These are phyloP conservation scores for Lactarius indigo DNA, from an alignment of 768 basidiomycete genomes.

Conservation along the genomic window DNA sequence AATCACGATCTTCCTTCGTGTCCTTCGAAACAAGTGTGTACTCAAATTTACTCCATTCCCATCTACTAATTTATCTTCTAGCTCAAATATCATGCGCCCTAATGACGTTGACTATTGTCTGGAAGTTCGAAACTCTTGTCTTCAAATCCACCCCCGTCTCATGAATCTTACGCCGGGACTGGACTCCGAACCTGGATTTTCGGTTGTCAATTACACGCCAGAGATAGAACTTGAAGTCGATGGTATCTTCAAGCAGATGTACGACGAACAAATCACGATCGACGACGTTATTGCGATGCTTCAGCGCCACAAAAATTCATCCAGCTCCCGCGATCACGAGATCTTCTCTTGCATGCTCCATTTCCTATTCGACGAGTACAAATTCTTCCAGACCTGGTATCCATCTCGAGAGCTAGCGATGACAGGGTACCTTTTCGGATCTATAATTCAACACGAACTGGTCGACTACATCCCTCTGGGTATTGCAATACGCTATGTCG, in stretches of 20 bases:
- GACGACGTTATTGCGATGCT: constrained; percentile 92
- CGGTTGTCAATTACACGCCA: constrained; percentile 79
- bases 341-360: constrained; percentile 99
- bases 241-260: constrained; percentile 96
- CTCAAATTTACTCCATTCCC: not conserved
- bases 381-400: constrained; percentile 96
- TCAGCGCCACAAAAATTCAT: constrained; percentile 79
- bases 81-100: constrained; percentile 69
- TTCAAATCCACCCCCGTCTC: constrained; percentile 93
- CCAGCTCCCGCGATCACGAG: constrained; percentile 84
- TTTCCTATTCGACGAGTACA: constrained; percentile 99
- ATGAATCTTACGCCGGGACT: constrained; percentile 88
- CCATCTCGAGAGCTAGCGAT: constrained; percentile 91
- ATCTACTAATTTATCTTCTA: constrained; percentile 31
- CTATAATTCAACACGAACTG: constrained; percentile 89
- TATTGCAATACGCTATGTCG: constrained; percentile 94
- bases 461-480: constrained; percentile 93
- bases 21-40: constrained; percentile 77
- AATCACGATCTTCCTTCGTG: constrained; percentile 88
- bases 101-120: constrained; percentile 83
- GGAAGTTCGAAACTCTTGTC: constrained; percentile 87
- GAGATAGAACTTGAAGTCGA: constrained; percentile 95
- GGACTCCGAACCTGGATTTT: constrained; percentile 87
- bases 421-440: constrained; percentile 95
- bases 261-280: constrained; percentile 89